phyloP scores from a whole-genome alignment of 2,329 filamentous ascomycete species.

The Xylaria sp. region DNA sequence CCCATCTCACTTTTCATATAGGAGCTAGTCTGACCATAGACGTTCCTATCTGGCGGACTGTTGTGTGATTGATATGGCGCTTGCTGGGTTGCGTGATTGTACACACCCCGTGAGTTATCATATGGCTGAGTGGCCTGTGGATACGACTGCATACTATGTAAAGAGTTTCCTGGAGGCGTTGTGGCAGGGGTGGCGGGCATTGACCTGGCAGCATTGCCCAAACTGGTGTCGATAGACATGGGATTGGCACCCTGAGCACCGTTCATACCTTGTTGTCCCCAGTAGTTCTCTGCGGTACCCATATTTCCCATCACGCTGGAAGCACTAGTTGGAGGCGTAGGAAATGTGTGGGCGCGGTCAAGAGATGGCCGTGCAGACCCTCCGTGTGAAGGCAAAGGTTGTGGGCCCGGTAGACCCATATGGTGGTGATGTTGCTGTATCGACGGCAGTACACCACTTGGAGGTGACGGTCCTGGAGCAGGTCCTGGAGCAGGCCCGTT shows the following conservation, averaged over 20 bases:
- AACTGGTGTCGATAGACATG: constrained; percentile 82
- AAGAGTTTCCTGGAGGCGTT: constrained; percentile 81
- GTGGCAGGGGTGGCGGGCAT: constrained; percentile 93
- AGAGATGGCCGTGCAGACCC: constrained; percentile 78
- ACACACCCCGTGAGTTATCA: constrained; percentile 81
- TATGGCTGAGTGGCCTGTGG: constrained; percentile 75
- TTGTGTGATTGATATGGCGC: constrained; percentile 74
- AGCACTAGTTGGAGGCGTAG: constrained; percentile 92
- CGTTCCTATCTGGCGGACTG: constrained; percentile 67
- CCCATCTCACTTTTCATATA: constrained; percentile 92
- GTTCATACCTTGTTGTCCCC: constrained; percentile 73
- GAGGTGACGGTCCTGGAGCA: constrained; percentile 63
- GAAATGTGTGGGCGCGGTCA: constrained; percentile 91
- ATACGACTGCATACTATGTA: constrained; percentile 85
- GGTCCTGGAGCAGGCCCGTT: constrained; percentile 64
- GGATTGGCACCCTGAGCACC: constrained; percentile 73
- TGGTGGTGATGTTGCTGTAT: constrained; percentile 74
- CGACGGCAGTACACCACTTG: constrained; percentile 66
- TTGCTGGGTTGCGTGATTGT: constrained; percentile 73
- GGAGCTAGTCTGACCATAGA: constrained; percentile 73
- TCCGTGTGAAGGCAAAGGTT: constrained; percentile 72
- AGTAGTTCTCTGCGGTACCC: constrained; percentile 81
- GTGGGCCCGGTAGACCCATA: constrained; percentile 68
- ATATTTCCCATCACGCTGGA: constrained; percentile 83
- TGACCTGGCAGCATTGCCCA: constrained; percentile 79